Base-by-base conservation (phyloP, 2,329 filamentous ascomycete species). In the Raffaelea ambrosiae region DNA sequence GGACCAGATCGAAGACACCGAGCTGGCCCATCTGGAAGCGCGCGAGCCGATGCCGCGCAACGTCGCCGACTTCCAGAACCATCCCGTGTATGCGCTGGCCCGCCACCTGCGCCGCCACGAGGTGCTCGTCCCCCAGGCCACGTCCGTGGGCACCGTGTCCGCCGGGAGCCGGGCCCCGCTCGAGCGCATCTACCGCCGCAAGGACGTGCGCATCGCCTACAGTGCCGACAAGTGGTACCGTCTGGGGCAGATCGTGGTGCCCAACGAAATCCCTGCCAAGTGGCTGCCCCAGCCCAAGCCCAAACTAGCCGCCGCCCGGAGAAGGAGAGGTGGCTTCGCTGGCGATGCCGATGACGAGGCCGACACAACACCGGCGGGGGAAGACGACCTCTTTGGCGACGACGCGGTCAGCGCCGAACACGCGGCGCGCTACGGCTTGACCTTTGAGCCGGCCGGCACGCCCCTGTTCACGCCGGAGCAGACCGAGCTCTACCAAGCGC, bases 151-250 rank as follows among this genome's bases (percentile, higher is more conserved):
- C 0, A 93, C 88, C 47, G 79, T 96, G 5, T 79, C 79, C 10
- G 79, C 82, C 4, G 84, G 87, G 2, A 43, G 48, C 29, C 41
- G 40, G n/a, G 66, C 77, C 53, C 58, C 69, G 0, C 67, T 91
- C 52, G 90, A 95, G 61, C 78, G 79, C 45, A 83, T 98, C 0
- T 98, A 88, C 61, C 81, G 90, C 21, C 78, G 93, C 3, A 75
- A 74, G 43, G 88, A 97, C 60, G 88, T 98, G 0, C 81, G 87
- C 46, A 59, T 81, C 5, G 88, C 88, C 1, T 79, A 83, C 52
- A 94, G 82, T 52, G 82, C 81, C 3, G 88, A 95, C 55, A 88
- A 86, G 53, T 98, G 93, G 94, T 96, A 93, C 63, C 81, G 90
- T 2, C 67, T 91, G 51, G 93, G 93, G 0, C 76, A 88, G 22